These are phyloP conservation scores for Rhizomucor miehei DNA, from an alignment of 371 early-diverging fungal genomes.

Conservation along the genomic window DNA sequence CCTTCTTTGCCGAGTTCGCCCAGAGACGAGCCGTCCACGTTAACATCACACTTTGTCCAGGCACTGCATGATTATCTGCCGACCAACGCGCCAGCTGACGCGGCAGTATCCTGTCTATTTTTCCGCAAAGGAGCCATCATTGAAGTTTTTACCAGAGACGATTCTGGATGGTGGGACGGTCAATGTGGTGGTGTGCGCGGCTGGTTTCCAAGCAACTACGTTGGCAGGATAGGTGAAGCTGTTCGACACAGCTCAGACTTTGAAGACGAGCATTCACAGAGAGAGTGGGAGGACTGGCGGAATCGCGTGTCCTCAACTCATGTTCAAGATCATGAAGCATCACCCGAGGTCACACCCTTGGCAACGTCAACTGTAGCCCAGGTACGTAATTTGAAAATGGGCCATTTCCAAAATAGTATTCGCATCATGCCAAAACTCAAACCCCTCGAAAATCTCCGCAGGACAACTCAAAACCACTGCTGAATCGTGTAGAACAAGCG, in stretches of 20 bases:
- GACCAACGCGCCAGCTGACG: constrained; percentile 32
- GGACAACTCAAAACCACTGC: not conserved
- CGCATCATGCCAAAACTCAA: not conserved
- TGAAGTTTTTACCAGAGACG: constrained; percentile 46
- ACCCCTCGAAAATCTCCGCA: constrained; percentile 4
- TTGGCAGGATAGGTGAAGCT: constrained; percentile 42
- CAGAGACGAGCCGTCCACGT: constrained; percentile 13
- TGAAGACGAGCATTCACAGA: constrained; percentile 33
- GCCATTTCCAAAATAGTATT: no score
- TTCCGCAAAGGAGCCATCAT: constrained; percentile 50
- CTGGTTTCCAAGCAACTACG: constrained; percentile 54
- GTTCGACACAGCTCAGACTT: constrained; percentile 30
- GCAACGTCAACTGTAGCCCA: no score
- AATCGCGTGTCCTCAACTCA: no score
- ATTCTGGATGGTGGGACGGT: constrained; percentile 60
- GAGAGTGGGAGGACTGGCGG: constrained; percentile 28
- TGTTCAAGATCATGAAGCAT: no score
- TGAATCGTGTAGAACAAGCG: constrained; percentile 27
- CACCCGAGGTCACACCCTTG: no score
- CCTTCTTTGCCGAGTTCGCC: constrained; percentile 16
- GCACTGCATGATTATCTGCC: constrained; percentile 49
- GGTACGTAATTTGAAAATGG: no score
- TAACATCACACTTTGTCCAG: constrained; percentile 45
- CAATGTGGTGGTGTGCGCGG: constrained; percentile 39
- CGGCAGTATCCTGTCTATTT: constrained; percentile 36